Evolutionary conservation across 2,329 filamentous ascomycete genomes (phyloP).

Genomic region (Calonectria ilicicola): DNA sequence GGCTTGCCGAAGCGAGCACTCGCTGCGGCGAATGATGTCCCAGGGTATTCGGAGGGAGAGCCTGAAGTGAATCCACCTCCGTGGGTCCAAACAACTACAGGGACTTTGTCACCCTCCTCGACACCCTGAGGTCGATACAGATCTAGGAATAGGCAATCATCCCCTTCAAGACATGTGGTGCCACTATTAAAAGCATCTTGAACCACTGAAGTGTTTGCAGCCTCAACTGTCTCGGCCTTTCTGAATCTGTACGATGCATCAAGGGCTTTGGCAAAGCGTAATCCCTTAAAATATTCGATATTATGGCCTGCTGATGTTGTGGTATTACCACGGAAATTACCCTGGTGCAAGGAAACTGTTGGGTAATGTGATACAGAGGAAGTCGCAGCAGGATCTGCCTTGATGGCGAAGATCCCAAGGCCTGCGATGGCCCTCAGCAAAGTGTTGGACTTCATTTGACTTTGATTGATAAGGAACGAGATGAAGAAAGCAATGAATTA

Average conservation of each 20-base stretch:
- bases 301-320: neutral
- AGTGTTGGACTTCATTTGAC: neutral
- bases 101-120: neutral
- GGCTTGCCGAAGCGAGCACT: neutral
- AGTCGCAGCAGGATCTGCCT: neutral
- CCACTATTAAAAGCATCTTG: neutral
- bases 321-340: neutral
- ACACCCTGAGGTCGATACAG: neutral
- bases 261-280: neutral
- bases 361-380: neutral
- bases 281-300: neutral
- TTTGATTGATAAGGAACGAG: neutral
- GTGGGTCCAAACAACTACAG: neutral
- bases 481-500: neutral
- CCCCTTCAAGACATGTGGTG: neutral
- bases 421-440: neutral
- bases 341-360: neutral
- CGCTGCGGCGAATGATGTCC: neutral
- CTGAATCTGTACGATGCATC: neutral
- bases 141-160: neutral
- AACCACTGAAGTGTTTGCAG: neutral
- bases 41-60: neutral
- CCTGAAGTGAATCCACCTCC: neutral
- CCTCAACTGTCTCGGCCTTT: neutral
- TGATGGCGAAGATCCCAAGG: neutral